A percentile compares a stretch with the other conserved stretches of the same genome.
Evolutionary conservation across 768 basidiomycete genomes (phyloP).

Genomic region (Panus rudis): DNA sequence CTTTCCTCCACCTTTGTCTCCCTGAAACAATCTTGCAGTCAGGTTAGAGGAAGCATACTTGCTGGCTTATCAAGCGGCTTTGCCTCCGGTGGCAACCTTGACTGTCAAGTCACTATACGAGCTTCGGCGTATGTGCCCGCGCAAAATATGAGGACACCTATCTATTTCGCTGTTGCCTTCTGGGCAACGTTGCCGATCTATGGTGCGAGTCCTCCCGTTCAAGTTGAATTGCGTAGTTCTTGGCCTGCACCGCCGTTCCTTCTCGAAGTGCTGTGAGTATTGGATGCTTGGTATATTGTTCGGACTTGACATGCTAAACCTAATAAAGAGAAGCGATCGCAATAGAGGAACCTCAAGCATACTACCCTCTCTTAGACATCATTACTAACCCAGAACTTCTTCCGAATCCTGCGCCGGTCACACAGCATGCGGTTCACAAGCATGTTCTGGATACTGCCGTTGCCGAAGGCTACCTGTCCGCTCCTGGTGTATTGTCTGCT

Average conservation of each 20-base stretch:
- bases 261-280: slow-evolving; percentile 26
- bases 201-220: slow-evolving; percentile 26
- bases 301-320: not conserved
- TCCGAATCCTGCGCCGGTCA: slow-evolving; percentile 27
- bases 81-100: no score
- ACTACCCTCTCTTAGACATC: slow-evolving; percentile 70
- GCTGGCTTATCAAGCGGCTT: no score
- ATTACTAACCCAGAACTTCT: slow-evolving; percentile 46
- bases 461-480: slow-evolving; percentile 39
- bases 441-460: slow-evolving; percentile 46
- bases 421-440: slow-evolving; percentile 48
- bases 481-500: slow-evolving; percentile 43
- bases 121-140: no score
- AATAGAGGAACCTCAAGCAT: slow-evolving; percentile 61
- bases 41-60: no score
- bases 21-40: no score
- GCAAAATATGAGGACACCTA: no score
- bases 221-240: slow-evolving; percentile 29
- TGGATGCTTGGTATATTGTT: not conserved
- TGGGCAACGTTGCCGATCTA: no score
- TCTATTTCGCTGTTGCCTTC: no score
- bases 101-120: no score
- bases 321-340: slow-evolving; percentile 69
- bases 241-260: slow-evolving; percentile 28
- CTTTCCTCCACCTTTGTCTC: no score